A percentile compares a stretch with the other conserved stretches of the same genome.
Evolutionary conservation across 2,329 filamentous ascomycete genomes (phyloP).

Genomic region (Beauveria sp.): DNA sequence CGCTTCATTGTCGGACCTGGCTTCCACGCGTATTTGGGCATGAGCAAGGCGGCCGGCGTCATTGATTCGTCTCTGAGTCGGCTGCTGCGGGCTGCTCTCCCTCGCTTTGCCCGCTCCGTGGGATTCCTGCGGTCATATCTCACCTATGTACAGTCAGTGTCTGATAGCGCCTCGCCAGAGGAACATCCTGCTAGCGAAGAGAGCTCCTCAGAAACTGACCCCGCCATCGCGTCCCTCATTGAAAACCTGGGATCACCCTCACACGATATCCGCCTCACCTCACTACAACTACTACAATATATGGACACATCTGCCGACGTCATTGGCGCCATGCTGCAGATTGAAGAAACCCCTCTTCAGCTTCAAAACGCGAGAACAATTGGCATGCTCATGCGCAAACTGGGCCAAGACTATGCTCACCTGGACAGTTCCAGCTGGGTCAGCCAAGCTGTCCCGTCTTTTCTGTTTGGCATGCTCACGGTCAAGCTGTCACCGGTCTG

Average conservation of each 20-base stretch:
- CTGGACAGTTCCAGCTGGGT: slow-evolving; percentile 57
- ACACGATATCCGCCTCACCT: slow-evolving; percentile 64
- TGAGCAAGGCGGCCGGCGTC: slow-evolving; percentile 51
- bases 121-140: slow-evolving; percentile 60
- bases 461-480: slow-evolving; percentile 83
- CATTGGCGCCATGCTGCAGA: slow-evolving; percentile 57
- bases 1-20: slow-evolving; percentile 69
- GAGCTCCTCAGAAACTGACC: slow-evolving; percentile 43
- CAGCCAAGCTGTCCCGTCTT: slow-evolving; percentile 65
- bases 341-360: slow-evolving; percentile 72
- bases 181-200: slow-evolving; percentile 11
- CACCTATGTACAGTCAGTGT: slow-evolving; percentile 41
- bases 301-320: slow-evolving; percentile 33
- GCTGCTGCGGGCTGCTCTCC: slow-evolving; percentile 57
- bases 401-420: slow-evolving; percentile 57
- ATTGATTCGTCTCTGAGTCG: slow-evolving; percentile 57
- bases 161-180: background rate
- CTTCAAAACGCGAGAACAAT: slow-evolving; percentile 65
- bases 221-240: slow-evolving; percentile 57
- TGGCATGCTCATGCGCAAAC: slow-evolving; percentile 77
- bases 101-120: slow-evolving; percentile 55
- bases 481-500: slow-evolving; percentile 79
- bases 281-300: slow-evolving; percentile 62
- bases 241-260: slow-evolving; percentile 69
- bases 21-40: slow-evolving; percentile 63